Conservation (phyloP, 73 alveolate species). For the Paramecium primaurelia region DNA sequence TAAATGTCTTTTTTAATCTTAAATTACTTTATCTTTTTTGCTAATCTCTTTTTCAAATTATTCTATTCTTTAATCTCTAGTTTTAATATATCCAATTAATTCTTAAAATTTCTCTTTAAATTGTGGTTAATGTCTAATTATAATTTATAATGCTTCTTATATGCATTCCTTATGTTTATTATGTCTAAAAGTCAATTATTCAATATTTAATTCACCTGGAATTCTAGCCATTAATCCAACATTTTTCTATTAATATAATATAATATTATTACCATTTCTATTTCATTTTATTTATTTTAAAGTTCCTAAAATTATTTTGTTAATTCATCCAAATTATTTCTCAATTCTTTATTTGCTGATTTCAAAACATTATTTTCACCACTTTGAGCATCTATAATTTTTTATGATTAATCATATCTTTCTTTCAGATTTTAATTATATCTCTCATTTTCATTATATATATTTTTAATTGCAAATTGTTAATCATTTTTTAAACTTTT, state of each 20-base stretch:
- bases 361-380: not conserved
- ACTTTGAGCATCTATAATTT: not conserved
- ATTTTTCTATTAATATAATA: not conserved
- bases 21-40: not conserved
- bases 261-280: not conserved
- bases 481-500: not conserved
- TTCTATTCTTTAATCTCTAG: constrained; percentile 29
- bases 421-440: not conserved
- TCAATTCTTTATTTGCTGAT: not conserved
- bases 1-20: not conserved
- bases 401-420: not conserved
- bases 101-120: constrained; percentile 8
- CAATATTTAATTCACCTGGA: not conserved
- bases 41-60: not conserved
- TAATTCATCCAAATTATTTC: not conserved
- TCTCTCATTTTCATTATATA: not conserved
- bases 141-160: not conserved
- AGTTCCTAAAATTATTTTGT: not conserved
- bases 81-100: constrained; percentile 17
- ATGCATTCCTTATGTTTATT: not conserved
- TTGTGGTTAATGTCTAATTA: not conserved
- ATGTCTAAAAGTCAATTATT: not conserved
- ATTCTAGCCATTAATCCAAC: not conserved
- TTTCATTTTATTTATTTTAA: not conserved
- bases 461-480: not conserved